Evolutionary conservation across 163 green algal genomes (phyloP).

Genomic region (Coccomyxa subellipsoidea): DNA sequence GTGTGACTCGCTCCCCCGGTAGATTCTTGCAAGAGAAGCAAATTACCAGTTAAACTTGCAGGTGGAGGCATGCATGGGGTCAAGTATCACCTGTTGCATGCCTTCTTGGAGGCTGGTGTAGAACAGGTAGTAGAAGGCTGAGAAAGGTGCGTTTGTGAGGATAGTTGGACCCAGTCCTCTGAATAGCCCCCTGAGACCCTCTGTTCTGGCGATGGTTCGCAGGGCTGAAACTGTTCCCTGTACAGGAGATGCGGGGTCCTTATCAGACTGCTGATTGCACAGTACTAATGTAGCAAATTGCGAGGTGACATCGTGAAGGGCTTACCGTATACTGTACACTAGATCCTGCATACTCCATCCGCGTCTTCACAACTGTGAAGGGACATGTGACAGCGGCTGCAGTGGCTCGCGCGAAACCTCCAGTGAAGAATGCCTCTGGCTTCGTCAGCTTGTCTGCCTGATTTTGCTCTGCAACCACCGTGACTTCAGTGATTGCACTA

Average conservation of each 20-base stretch:
- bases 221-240: slow-evolving; percentile 54
- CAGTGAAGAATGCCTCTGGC: slow-evolving; percentile 27
- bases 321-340: neutral
- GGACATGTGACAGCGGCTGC: slow-evolving; percentile 70
- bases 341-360: slow-evolving; percentile 69
- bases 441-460: slow-evolving; percentile 8
- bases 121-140: slow-evolving; percentile 88
- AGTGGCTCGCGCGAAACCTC: slow-evolving; percentile 67
- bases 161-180: slow-evolving; percentile 76
- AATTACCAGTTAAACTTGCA: too few species aligned
- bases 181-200: slow-evolving; percentile 77
- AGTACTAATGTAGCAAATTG: too few species aligned
- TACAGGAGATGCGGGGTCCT: neutral
- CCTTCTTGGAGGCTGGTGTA: slow-evolving; percentile 63
- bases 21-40: too few species aligned
- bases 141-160: slow-evolving; percentile 84
- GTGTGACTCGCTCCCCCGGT: too few species aligned
- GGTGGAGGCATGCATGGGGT: too few species aligned
- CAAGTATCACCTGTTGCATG: slow-evolving; percentile 31
- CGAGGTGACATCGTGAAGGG: too few species aligned
- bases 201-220: slow-evolving; percentile 25
- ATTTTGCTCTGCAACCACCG: neutral
- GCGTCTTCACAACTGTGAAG: slow-evolving; percentile 87
- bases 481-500: too few species aligned
- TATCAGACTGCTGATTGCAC: too few species aligned